A percentile compares a stretch with the other conserved stretches of the same genome.
Evolutionary conservation across 257 asterid genomes (phyloP).

Genomic region (Rubia yunnanensis): DNA sequence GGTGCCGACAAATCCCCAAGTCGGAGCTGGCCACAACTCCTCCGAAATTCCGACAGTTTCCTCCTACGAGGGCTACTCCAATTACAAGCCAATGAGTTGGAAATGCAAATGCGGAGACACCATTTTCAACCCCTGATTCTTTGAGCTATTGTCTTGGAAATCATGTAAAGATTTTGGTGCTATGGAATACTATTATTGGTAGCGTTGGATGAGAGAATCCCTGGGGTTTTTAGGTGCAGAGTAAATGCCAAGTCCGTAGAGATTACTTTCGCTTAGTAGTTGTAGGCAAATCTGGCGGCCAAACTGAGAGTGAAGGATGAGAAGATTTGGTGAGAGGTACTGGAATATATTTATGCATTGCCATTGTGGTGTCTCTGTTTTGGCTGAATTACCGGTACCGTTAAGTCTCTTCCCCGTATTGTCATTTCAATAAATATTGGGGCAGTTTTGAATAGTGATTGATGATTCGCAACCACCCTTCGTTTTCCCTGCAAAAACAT

Average conservation of each 20-base stretch:
- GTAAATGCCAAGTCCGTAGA: conserved; percentile 23
- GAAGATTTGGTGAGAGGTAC: conserved; percentile 15
- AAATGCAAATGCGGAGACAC: conserved; percentile 84
- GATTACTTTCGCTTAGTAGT: conserved; percentile 16
- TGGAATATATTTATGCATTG: background rate
- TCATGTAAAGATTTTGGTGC: background rate
- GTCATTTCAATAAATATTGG: conserved; percentile 11
- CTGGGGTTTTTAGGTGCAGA: conserved; percentile 4
- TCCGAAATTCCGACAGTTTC: conserved; percentile 14
- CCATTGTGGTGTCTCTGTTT: conserved; percentile 4
- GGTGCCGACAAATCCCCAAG: conserved; percentile 62
- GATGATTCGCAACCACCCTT: background rate
- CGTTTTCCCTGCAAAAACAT: background rate
- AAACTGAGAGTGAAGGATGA: conserved; percentile 9
- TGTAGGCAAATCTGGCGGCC: conserved; percentile 24
- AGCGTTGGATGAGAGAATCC: conserved; percentile 9
- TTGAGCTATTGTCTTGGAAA: background rate
- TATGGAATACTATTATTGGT: background rate
- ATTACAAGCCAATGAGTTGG: conserved; percentile 98
- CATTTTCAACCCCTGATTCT: conserved; percentile 55
- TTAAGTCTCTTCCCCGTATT: conserved; percentile 6
- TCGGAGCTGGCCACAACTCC: conserved; percentile 19
- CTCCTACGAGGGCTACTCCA: conserved; percentile 24
- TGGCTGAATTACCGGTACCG: conserved; percentile 12
- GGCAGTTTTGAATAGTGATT: background rate